Percentiles rank a stretch among this genome's conserved stretches.
Evolutionary conservation across 352 stramenopile genomes (phyloP).

Genomic region (Pythium apleroticum): DNA sequence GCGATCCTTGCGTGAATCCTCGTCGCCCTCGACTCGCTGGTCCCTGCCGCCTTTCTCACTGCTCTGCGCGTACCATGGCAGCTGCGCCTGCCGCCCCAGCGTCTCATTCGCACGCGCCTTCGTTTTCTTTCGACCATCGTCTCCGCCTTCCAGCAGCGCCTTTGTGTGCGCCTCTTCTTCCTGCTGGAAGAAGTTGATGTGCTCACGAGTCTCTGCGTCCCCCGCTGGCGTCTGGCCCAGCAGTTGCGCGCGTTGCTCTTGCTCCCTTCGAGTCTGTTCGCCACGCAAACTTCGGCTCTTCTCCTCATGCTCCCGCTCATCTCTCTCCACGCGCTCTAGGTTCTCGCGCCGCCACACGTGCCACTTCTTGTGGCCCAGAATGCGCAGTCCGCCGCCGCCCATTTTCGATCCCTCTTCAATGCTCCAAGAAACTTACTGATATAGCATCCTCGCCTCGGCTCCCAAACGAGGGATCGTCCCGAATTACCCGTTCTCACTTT

Average conservation of each 20-base stretch:
- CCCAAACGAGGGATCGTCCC: neutral
- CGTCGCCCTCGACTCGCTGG: neutral
- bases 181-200: slow-evolving; percentile 33
- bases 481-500: too few species aligned
- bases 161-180: slow-evolving; percentile 30
- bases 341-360: slow-evolving; percentile 86
- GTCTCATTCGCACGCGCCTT: slow-evolving; percentile 8
- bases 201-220: neutral
- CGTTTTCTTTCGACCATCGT: neutral
- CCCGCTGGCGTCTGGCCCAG: slow-evolving; percentile 1
- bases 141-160: slow-evolving; percentile 23
- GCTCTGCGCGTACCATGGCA: slow-evolving; percentile 26
- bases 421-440: slow-evolving; percentile 9
- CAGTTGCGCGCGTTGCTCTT: slow-evolving; percentile 25
- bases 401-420: slow-evolving; percentile 11
- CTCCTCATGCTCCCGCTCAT: slow-evolving; percentile 53
- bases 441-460: neutral
- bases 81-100: slow-evolving; percentile 19
- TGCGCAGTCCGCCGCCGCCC: slow-evolving; percentile 33
- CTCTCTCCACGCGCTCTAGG: slow-evolving; percentile 70
- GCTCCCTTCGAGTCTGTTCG: slow-evolving; percentile 14
- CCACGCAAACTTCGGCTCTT: slow-evolving; percentile 33
- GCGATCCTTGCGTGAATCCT: neutral
- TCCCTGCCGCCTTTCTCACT: neutral
- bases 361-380: slow-evolving; percentile 69